Conservation (phyloP, 2,329 filamentous ascomycete species). For the Pseudocercospora macadamiae region DNA sequence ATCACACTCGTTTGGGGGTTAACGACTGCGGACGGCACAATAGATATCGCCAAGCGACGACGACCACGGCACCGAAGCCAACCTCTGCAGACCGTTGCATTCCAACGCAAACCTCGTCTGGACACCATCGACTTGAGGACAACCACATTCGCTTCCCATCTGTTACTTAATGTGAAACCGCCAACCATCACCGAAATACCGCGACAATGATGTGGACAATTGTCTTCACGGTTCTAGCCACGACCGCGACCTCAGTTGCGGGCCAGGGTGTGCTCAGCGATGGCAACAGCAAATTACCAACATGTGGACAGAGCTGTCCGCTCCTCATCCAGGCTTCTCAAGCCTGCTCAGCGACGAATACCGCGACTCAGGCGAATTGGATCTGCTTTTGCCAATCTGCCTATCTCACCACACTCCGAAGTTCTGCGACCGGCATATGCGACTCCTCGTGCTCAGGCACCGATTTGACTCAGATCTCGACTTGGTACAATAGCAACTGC, state of each 20-base stretch:
- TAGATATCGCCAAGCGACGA: too few species aligned
- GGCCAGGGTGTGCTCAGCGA: constrained; percentile 36
- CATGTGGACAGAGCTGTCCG: constrained; percentile 41
- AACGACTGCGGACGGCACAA: too few species aligned
- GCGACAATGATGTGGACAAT: background rate
- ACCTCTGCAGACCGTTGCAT: too few species aligned
- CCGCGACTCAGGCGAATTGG: constrained; percentile 56
- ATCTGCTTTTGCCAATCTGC: constrained; percentile 74
- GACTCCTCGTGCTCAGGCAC: constrained; percentile 50
- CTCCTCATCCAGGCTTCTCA: constrained; percentile 64
- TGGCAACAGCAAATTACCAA: constrained; percentile 39
- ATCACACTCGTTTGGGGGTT: too few species aligned
- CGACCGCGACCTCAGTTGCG: constrained; percentile 18
- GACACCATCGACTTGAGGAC: background rate
- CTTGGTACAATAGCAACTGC: constrained; percentile 74
- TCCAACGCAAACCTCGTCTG: background rate
- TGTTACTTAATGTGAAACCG: background rate
- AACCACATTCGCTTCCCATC: too few species aligned
- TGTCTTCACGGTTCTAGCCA: background rate
- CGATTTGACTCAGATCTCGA: constrained; percentile 62
- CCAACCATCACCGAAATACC: background rate
- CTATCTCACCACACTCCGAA: constrained; percentile 62
- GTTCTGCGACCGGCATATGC: constrained; percentile 58
- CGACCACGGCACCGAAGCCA: too few species aligned
- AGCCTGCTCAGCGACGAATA: constrained; percentile 60